Conservation (phyloP, 257 asterid species). For the Scutellaria baicalensis region DNA sequence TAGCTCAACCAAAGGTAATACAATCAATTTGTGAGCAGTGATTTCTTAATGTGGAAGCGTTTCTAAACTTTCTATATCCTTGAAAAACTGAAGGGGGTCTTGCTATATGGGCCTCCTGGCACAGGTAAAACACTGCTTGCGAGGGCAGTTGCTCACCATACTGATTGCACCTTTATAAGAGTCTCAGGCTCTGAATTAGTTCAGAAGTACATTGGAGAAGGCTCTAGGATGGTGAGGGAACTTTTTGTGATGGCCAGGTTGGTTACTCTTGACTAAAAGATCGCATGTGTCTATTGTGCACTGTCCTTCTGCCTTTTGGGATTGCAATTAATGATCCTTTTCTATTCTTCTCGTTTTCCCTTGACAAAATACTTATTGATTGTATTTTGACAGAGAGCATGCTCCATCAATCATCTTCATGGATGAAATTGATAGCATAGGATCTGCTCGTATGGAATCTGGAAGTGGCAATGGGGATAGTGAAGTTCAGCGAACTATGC, state of each 20-base stretch:
- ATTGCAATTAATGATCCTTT: too few species aligned
- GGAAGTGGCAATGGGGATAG: conserved; percentile 93
- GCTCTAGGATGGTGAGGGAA: conserved; percentile 92
- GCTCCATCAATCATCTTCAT: conserved; percentile 92
- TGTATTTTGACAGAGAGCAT: conserved; percentile 50
- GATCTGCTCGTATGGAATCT: conserved; percentile 92
- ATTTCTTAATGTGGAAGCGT: not conserved
- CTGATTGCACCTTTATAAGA: conserved; percentile 55
- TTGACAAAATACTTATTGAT: too few species aligned
- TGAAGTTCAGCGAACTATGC: conserved; percentile 91
- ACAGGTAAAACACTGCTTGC: conserved; percentile 64
- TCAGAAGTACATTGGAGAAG: conserved; percentile 54
- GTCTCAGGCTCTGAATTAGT: conserved; percentile 60
- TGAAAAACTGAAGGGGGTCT: conserved; percentile 38
- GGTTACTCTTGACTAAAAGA: not conserved
- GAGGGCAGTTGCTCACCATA: conserved; percentile 62
- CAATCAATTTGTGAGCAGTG: not conserved
- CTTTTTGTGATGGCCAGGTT: conserved; percentile 98
- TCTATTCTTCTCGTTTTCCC: not conserved
- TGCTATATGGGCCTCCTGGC: conserved; percentile 68
- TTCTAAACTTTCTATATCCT: conserved; percentile 6
- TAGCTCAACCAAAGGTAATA: conserved; percentile 71
- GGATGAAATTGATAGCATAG: conserved; percentile 94
- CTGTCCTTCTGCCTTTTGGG: too few species aligned
- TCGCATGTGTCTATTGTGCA: too few species aligned